A percentile compares a stretch with the other conserved stretches of the same genome.
Evolutionary conservation across 1,284 basidiomycete genomes (phyloP).

Genomic region (Pascua sp.): DNA sequence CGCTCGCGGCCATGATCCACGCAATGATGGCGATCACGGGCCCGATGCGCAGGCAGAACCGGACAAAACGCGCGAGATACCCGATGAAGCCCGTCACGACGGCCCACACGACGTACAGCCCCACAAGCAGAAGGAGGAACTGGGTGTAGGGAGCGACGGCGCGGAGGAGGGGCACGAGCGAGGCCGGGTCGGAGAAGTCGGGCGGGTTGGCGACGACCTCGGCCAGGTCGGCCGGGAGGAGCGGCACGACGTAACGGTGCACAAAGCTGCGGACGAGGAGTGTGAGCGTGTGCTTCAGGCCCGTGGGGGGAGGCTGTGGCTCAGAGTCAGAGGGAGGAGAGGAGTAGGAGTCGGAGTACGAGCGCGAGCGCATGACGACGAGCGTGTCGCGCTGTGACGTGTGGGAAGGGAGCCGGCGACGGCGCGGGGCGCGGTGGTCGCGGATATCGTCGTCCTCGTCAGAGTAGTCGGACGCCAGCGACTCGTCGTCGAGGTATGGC

Average conservation of each 20-base stretch:
- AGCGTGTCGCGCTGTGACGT: too few species aligned
- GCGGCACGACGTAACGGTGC: slow-evolving; percentile 23
- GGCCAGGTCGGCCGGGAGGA: slow-evolving; percentile 33
- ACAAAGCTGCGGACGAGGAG: slow-evolving; percentile 14
- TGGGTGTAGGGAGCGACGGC: slow-evolving; percentile 35
- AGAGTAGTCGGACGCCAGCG: too few species aligned
- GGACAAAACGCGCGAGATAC: slow-evolving; percentile 37
- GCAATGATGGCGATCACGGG: slow-evolving; percentile 39
- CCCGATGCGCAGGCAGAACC: slow-evolving; percentile 39
- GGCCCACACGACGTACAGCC: slow-evolving; percentile 40
- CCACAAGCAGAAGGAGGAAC: slow-evolving; percentile 34
- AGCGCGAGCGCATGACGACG: background rate
- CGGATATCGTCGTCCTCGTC: too few species aligned
- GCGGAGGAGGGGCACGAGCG: slow-evolving; percentile 34
- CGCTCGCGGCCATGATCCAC: slow-evolving; percentile 42
- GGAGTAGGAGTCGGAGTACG: background rate
- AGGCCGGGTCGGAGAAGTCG: slow-evolving; percentile 28
- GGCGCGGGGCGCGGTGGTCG: too few species aligned
- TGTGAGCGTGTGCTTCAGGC: slow-evolving; percentile 6
- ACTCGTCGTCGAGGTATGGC: too few species aligned
- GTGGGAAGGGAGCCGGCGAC: too few species aligned
- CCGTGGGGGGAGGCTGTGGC: background rate
- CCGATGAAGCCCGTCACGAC: slow-evolving; percentile 32
- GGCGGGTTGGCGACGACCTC: slow-evolving; percentile 34
- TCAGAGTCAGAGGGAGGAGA: background rate